Base-by-base conservation (phyloP, 164 flowering plant species). In the Platanus orientalis region DNA sequence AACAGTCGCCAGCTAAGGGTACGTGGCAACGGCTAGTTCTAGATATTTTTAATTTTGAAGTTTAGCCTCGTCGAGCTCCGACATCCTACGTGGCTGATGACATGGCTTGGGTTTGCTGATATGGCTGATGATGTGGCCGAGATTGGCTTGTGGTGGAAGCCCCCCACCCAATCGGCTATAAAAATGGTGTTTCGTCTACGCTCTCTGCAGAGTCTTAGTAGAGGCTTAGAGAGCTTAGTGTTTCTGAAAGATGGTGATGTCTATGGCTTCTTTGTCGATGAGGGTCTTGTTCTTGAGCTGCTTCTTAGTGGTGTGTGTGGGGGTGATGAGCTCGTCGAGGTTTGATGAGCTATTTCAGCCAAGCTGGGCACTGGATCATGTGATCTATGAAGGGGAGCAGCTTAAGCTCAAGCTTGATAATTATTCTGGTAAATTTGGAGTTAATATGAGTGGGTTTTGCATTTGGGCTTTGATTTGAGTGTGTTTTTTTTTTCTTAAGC, bases 321-420 rank as follows among this genome's bases (percentile, higher is more conserved):
- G 49, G 19, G 4, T 26, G 56, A 53, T 47, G 23, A 39, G 29
- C 11, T 44, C 72, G 27, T 62, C 66, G 1, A 67, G 47, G 29
- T 75, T 73, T 48, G 36, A 23, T 17, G 73, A 78, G 12, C 69
- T 75, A n/a, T 70, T 75, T 19, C 64, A 73, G 30, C 67, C 75
- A n/a, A 53, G 42, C 42, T 73, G 79, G 82, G 76, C 79, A 27
- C 75, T 77, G 28, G 76, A 75, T 54, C 78, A 75, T 53, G 56
- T 74, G 20, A 25, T 54, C 23, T 23, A 10, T 56, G 66, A 65
- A 62, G 73, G 56, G 1, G 65, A 76, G 20, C 52, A 44, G 4
- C 51, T 59, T 47, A 21, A 42, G 47, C 59, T 73, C 9, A 57
- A 58, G 10, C 66, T 78, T 9, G 77, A 78, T 47, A 14, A 57